phyloP scores from a whole-genome alignment of 176 grass and related monocot genomes.

The Triticum timopheevii region DNA sequence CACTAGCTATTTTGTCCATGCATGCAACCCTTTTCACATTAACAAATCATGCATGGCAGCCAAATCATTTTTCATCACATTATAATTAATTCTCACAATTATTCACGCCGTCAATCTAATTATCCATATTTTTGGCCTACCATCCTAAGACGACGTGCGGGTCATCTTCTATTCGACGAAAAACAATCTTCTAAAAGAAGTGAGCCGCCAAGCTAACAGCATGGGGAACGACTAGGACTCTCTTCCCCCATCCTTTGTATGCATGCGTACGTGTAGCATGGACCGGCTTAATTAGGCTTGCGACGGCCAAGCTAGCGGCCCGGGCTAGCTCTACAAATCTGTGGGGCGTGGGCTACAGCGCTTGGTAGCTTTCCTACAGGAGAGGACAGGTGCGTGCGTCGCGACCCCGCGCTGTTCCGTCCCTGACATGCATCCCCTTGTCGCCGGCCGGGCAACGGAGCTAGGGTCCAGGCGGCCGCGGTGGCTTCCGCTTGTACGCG shows the following conservation, averaged over 20 bases:
- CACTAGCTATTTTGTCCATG: too few relatives aligned
- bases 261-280: background rate
- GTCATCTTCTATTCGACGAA: too few relatives aligned
- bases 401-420: background rate
- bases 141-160: too few relatives aligned
- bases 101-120: too few relatives aligned
- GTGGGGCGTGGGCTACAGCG: background rate
- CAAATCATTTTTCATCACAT: too few relatives aligned
- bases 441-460: conserved; percentile 9
- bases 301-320: background rate
- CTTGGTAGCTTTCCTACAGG: conserved; percentile 24
- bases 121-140: too few relatives aligned
- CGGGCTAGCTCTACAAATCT: background rate
- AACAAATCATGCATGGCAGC: too few relatives aligned
- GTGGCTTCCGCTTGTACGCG: conserved; percentile 3
- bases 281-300: background rate
- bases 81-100: too few relatives aligned
- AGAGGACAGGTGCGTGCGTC: background rate
- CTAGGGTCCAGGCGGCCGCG: background rate
- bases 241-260: background rate
- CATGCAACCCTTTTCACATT: too few relatives aligned
- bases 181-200: too few relatives aligned
- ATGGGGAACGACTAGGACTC: too few relatives aligned
- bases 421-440: background rate
- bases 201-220: too few relatives aligned